phyloP scores from a whole-genome alignment of 2,329 filamentous ascomycete genomes.

The Penicillium sp. region DNA sequence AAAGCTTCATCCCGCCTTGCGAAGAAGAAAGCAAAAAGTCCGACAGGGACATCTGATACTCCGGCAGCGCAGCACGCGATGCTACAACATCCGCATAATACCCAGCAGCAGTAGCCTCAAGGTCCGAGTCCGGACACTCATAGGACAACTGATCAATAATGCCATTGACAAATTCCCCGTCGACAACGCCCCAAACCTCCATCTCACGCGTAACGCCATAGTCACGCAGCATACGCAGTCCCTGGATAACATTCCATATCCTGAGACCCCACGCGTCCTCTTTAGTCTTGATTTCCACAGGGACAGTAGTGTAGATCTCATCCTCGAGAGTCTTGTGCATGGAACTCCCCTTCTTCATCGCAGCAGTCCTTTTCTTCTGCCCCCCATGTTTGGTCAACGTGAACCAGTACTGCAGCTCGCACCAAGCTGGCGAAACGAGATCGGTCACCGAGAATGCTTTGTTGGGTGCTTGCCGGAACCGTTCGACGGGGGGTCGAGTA shows the following conservation, averaged over 20 bases:
- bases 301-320: slow-evolving; percentile 74
- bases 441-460: slow-evolving; percentile 86
- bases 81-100: slow-evolving; percentile 39
- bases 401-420: slow-evolving; percentile 91
- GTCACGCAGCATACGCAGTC: slow-evolving; percentile 69
- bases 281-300: slow-evolving; percentile 67
- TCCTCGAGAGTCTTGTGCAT: slow-evolving; percentile 84
- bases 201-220: slow-evolving; percentile 72
- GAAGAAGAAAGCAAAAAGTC: slow-evolving; percentile 44
- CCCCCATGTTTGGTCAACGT: slow-evolving; percentile 77
- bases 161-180: slow-evolving; percentile 81
- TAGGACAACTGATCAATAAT: slow-evolving; percentile 84
- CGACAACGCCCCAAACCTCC: slow-evolving; percentile 79
- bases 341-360: slow-evolving; percentile 78
- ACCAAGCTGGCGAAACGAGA: slow-evolving; percentile 87
- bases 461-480: slow-evolving; percentile 73
- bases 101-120: slow-evolving; percentile 60
- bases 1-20: slow-evolving; percentile 35
- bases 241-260: slow-evolving; percentile 90
- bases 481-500: slow-evolving; percentile 64
- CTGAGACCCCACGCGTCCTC: slow-evolving; percentile 80
- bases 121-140: slow-evolving; percentile 68
- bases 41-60: slow-evolving; percentile 47
- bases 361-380: slow-evolving; percentile 68
- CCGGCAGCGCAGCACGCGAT: slow-evolving; percentile 37